phyloP scores from a whole-genome alignment of 2,329 filamentous ascomycete genomes.

The Botryotinia globosa region DNA sequence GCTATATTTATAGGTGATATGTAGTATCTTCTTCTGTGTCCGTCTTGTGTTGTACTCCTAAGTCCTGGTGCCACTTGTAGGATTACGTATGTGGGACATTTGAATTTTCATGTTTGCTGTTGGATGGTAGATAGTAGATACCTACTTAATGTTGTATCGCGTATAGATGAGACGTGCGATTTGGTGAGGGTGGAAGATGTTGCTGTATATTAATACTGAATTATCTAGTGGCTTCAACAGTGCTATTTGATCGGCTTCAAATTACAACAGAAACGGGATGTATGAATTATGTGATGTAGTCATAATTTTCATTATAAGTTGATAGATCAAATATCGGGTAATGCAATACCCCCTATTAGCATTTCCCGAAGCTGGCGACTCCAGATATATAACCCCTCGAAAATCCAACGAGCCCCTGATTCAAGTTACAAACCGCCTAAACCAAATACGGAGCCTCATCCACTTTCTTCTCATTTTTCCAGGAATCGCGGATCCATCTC shows the following conservation, averaged over 20 bases:
- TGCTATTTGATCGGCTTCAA: neutral
- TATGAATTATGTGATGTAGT: neutral
- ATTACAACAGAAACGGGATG: neutral
- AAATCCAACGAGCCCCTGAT: neutral
- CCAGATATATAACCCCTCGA: neutral
- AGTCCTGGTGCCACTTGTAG: neutral
- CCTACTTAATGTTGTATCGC: no score
- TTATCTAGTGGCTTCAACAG: neutral
- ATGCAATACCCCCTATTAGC: neutral
- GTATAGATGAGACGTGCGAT: no score
- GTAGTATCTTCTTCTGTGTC: neutral
- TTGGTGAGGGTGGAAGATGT: neutral
- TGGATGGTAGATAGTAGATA: neutral
- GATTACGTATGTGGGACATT: neutral
- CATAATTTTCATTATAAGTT: neutral
- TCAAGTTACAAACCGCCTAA: neutral
- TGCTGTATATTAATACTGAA: neutral
- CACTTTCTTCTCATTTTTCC: constrained; percentile 72
- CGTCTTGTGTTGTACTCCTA: neutral
- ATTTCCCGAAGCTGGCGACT: neutral
- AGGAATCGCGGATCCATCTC: constrained; percentile 76
- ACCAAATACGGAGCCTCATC: constrained; percentile 67
- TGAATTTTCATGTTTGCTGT: neutral
- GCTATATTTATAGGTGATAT: neutral
- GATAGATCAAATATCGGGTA: neutral